phyloP scores from a whole-genome alignment of 2,329 filamentous ascomycete species.

The Coniochaeta prunicola region DNA sequence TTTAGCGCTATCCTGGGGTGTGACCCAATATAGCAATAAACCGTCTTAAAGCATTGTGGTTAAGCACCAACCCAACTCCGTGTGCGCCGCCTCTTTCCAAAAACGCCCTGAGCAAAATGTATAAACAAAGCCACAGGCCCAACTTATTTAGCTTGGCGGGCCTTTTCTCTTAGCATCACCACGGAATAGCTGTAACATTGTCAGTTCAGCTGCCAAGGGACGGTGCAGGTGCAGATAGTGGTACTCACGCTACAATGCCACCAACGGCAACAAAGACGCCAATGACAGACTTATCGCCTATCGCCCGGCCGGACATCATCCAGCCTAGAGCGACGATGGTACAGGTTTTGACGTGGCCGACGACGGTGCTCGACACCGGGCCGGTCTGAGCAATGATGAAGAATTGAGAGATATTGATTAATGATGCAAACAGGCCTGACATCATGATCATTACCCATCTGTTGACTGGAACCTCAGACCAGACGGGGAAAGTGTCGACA shows the following conservation, averaged over 20 bases:
- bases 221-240: neutral
- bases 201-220: conserved; percentile 22
- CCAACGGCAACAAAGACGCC: conserved; percentile 49
- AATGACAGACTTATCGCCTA: conserved; percentile 46
- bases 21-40: neutral
- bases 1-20: neutral
- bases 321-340: conserved; percentile 59
- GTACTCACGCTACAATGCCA: conserved; percentile 48
- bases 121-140: neutral
- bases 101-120: neutral
- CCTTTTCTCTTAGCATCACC: conserved; percentile 20
- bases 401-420: conserved; percentile 60
- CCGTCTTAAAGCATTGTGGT: neutral
- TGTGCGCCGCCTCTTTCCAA: conserved; percentile 12
- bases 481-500: conserved; percentile 54
- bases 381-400: conserved; percentile 57
- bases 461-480: conserved; percentile 40
- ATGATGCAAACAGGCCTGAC: conserved; percentile 54
- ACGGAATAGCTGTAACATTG: conserved; percentile 19
- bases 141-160: conserved; percentile 2
- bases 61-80: neutral
- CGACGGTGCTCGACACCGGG: conserved; percentile 57
- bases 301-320: conserved; percentile 46
- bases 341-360: conserved; percentile 60
- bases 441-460: conserved; percentile 53